A percentile compares a stretch with the other conserved stretches of the same genome.
phyloP scores from a whole-genome alignment of 805 yeast species.

The Blastobotrys muscicola region DNA sequence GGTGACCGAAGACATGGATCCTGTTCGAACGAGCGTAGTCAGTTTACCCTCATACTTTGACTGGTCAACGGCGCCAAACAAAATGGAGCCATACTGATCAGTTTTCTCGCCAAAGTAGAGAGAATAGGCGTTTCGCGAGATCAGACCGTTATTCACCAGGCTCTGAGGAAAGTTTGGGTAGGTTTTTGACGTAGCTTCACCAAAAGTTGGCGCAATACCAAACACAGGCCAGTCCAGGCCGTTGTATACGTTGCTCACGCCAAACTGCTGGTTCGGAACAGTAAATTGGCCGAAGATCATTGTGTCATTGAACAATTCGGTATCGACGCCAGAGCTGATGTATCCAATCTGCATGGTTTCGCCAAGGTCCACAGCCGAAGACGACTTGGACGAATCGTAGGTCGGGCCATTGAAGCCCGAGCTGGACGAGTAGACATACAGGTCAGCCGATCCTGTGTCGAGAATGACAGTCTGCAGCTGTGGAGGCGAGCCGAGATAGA shows the following conservation, averaged over 20 bases:
- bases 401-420: too few species aligned
- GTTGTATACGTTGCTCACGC: too few species aligned
- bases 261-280: neutral
- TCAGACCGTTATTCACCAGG: slow-evolving; percentile 50
- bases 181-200: neutral
- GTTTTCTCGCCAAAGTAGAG: slow-evolving; percentile 42
- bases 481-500: slow-evolving; percentile 44
- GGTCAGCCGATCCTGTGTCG: slow-evolving; percentile 68
- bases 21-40: slow-evolving; percentile 2
- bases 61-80: slow-evolving; percentile 49
- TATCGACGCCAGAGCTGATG: too few species aligned
- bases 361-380: too few species aligned
- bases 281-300: neutral
- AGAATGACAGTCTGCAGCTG: slow-evolving; percentile 46
- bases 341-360: too few species aligned
- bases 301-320: too few species aligned
- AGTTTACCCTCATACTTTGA: slow-evolving; percentile 39
- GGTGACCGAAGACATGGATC: too few species aligned
- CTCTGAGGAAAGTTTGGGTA: slow-evolving; percentile 62
- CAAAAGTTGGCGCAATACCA: too few species aligned
- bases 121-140: slow-evolving; percentile 51
- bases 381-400: too few species aligned
- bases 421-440: too few species aligned
- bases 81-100: slow-evolving; percentile 37
- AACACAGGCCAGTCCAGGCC: too few species aligned